Conservation (phyloP, 2,329 filamentous ascomycete species). For the Cladosporium austrohemisphaericum region DNA sequence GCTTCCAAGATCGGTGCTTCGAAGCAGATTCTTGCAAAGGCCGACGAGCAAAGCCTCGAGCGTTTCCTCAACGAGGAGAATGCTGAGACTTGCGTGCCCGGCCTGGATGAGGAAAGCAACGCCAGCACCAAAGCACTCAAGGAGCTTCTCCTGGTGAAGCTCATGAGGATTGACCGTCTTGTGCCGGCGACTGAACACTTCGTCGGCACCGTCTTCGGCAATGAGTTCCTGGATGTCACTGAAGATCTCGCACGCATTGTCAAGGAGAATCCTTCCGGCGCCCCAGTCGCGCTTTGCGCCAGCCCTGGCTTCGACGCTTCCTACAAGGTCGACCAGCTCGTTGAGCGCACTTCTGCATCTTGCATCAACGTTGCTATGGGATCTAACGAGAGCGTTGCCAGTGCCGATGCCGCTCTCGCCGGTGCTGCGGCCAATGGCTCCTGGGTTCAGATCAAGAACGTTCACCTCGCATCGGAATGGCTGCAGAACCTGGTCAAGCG, state of each 20-base stretch:
- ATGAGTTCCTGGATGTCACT: slow-evolving; percentile 74
- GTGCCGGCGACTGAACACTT: slow-evolving; percentile 92
- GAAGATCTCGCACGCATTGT: slow-evolving; percentile 85
- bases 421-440: slow-evolving; percentile 86
- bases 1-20: slow-evolving; percentile 68
- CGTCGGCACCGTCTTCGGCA: slow-evolving; percentile 78
- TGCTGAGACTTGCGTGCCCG: slow-evolving; percentile 78
- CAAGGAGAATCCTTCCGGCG: slow-evolving; percentile 74
- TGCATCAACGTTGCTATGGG: slow-evolving; percentile 99
- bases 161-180: slow-evolving; percentile 93
- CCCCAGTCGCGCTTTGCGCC: slow-evolving; percentile 87
- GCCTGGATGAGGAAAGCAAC: slow-evolving; percentile 57
- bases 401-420: slow-evolving; percentile 90
- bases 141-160: slow-evolving; percentile 84
- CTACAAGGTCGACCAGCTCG: slow-evolving; percentile 96
- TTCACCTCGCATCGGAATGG: slow-evolving; percentile 94
- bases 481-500: slow-evolving; percentile 95
- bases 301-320: slow-evolving; percentile 96
- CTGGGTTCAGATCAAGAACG: slow-evolving; percentile 99
- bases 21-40: slow-evolving; percentile 64
- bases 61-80: slow-evolving; percentile 80
- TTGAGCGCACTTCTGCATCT: slow-evolving; percentile 73
- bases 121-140: slow-evolving; percentile 70
- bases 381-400: slow-evolving; percentile 88
- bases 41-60: slow-evolving; percentile 67